Base-by-base conservation (phyloP, 2,329 filamentous ascomycete genomes). In the Elsinoe batatas region DNA sequence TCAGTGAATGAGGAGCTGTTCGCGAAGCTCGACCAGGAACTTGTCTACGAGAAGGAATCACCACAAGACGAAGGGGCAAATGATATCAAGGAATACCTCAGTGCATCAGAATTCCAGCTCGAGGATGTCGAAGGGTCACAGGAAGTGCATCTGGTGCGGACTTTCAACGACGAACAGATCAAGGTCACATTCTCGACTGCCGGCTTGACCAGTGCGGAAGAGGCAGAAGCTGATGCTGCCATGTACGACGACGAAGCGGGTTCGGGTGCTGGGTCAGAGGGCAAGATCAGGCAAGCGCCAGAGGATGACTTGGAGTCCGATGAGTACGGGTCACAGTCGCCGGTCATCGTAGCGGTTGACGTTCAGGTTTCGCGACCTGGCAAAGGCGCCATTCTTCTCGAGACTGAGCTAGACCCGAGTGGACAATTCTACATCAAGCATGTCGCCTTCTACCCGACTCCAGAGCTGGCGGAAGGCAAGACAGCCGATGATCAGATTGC, bases 361-460 rank as follows among this genome's bases (percentile, higher is more conserved):
- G 79, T 96, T 60, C 89, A 86, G 72, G 83, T 98, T 65, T 84
- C 95, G 79, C 94, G 95, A 78, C 79, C 86, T 58, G 81, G 80
- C 73, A 86, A 88, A 67, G 91, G 91, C 58, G 89, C 89, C 26
- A 79, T 98, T 61, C 84, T 87, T 72, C 83, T 98, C 64, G 89
- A 95, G 71, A 87, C 38, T 17, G 38, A 90, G 58, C 77, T 87
- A 58, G 89, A 88, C 32, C 86, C 93, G 74, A 88, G 95, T 63
- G 90, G 91, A 64, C 77, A 83, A 69, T 85, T 97, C 70, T 77
- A 89, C 64, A 85, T 97, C 67, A 88, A 96, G 69, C 91, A 93
- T 74, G 81, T 97, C 66, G 90, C 86, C 72, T 91, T 89, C 79
- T 94, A 89, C 76, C 77, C 81, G 64, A 84, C 91, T 64, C 78